phyloP scores from a whole-genome alignment of 805 yeast species.

The Monosporozyma unispora region DNA sequence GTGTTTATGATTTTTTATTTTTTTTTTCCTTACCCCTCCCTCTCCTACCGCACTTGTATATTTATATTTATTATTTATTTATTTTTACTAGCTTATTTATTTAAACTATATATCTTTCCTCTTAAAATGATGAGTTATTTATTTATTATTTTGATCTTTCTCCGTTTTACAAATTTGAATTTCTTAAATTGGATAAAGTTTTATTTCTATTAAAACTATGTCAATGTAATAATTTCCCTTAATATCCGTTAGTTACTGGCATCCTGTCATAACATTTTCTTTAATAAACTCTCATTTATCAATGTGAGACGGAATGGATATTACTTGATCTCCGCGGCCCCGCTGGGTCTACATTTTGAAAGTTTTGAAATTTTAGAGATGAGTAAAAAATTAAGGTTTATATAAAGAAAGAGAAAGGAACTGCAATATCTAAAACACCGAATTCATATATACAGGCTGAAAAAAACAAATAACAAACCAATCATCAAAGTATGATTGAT shows the following conservation, averaged over 20 bases:
- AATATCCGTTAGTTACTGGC: no score
- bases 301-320: no score
- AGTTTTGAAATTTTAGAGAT: not conserved
- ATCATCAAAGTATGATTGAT: not conserved
- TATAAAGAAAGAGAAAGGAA: not conserved
- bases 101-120: not conserved
- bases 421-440: not conserved
- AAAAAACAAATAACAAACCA: not conserved
- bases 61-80: not conserved
- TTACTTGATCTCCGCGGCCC: not conserved
- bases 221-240: no score
- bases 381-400: not conserved
- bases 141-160: not conserved
- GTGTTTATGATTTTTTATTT: not conserved
- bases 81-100: constrained; percentile 1
- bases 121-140: not conserved
- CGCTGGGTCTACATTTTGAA: no score
- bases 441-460: not conserved
- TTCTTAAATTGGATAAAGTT: no score
- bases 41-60: not conserved
- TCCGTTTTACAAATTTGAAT: no score
- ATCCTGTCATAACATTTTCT: no score
- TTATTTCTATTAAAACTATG: no score
- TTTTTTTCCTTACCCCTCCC: not conserved
- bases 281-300: no score